These are phyloP conservation scores for Fusarium sp. DNA, from an alignment of 2,329 filamentous ascomycete genomes.

Conservation along the genomic window DNA sequence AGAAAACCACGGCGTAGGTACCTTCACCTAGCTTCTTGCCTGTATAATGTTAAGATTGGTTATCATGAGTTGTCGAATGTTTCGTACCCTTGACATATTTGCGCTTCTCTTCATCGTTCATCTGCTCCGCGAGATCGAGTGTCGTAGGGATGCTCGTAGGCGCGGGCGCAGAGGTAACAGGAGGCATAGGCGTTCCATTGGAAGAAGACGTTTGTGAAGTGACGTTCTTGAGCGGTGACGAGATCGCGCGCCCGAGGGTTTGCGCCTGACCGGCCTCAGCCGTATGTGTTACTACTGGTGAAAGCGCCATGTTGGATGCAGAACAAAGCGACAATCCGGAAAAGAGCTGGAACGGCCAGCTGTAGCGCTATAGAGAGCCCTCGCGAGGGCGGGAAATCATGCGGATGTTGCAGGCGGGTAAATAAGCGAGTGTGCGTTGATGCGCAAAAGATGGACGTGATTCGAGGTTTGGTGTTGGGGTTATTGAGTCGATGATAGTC, in stretches of 20 bases:
- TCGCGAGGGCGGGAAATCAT: neutral
- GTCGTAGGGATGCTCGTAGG: constrained; percentile 51
- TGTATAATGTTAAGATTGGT: constrained; percentile 48
- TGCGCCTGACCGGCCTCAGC: constrained; percentile 47
- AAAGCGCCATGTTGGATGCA: constrained; percentile 57
- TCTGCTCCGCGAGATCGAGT: constrained; percentile 77
- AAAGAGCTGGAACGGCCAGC: constrained; percentile 24
- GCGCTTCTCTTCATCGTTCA: constrained; percentile 83
- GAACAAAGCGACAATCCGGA: constrained; percentile 8
- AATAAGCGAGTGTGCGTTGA: neutral
- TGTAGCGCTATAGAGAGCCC: neutral
- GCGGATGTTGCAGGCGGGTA: accelerated
- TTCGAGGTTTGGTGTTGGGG: neutral
- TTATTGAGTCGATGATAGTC: constrained; percentile 7
- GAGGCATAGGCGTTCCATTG: constrained; percentile 58
- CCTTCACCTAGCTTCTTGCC: constrained; percentile 94
- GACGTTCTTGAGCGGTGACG: constrained; percentile 59
- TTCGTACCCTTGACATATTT: constrained; percentile 87
- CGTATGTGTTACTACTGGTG: constrained; percentile 58
- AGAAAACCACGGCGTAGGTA: constrained; percentile 96
- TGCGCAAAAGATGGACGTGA: neutral
- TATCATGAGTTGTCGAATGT: too few relatives aligned
- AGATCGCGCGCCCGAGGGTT: constrained; percentile 49
- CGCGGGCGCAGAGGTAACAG: constrained; percentile 46
- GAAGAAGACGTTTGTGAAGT: constrained; percentile 51